phyloP scores from a whole-genome alignment of 2,329 filamentous ascomycete genomes.

The Rutstroemia sp. region DNA sequence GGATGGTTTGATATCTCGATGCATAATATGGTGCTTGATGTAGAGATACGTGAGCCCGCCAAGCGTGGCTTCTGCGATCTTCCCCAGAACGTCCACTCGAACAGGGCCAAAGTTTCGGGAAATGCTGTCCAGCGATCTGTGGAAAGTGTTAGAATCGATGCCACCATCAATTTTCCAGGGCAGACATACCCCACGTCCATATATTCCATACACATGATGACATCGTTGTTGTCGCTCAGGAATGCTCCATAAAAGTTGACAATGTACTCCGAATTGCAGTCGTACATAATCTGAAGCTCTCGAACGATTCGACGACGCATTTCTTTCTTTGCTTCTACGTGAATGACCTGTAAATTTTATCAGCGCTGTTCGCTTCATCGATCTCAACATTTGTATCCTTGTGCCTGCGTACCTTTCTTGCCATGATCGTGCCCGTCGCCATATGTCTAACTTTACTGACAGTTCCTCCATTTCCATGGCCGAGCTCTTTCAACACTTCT shows the following conservation, averaged over 20 bases:
- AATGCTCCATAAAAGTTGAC: slow-evolving; percentile 98
- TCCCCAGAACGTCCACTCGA: slow-evolving; percentile 91
- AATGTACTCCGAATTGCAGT: slow-evolving; percentile 94
- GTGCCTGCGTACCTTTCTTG: slow-evolving; percentile 68
- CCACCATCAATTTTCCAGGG: background rate
- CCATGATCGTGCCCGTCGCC: slow-evolving; percentile 93
- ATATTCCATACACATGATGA: slow-evolving; percentile 99
- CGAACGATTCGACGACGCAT: slow-evolving; percentile 94
- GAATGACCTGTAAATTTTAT: slow-evolving; percentile 64
- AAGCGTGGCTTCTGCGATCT: slow-evolving; percentile 93
- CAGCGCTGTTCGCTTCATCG: background rate
- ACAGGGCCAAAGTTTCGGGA: slow-evolving; percentile 93
- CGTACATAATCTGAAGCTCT: slow-evolving; percentile 96
- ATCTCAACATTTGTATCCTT: background rate
- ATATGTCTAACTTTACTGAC: slow-evolving; percentile 97
- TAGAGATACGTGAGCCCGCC: slow-evolving; percentile 94
- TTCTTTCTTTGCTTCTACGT: slow-evolving; percentile 96
- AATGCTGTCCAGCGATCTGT: slow-evolving; percentile 83
- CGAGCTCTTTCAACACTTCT: slow-evolving; percentile 87
- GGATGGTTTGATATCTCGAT: slow-evolving; percentile 96
- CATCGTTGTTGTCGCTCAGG: slow-evolving; percentile 91
- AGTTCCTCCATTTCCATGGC: slow-evolving; percentile 92
- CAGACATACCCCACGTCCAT: slow-evolving; percentile 89
- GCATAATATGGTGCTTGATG: slow-evolving; percentile 94
- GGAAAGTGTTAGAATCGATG: slow-evolving; percentile 22